These are phyloP conservation scores for Ehretia macrophylla DNA, from an alignment of 257 asterid genomes.

Conservation along the genomic window DNA sequence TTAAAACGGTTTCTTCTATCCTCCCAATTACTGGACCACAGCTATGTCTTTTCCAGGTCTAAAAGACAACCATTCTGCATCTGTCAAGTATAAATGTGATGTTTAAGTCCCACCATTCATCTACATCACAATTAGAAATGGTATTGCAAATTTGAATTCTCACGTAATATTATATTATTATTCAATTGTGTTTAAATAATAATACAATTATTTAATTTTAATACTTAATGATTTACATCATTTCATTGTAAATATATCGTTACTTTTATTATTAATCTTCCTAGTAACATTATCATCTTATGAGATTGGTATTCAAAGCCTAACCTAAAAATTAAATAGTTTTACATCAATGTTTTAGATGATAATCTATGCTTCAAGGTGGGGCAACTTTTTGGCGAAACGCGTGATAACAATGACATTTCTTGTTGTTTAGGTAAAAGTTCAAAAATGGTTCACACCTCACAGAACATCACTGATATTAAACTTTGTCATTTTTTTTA, in stretches of 20 bases:
- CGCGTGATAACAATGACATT: slow-evolving; percentile 48
- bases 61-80: slow-evolving; percentile 1
- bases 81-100: background rate
- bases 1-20: slow-evolving; percentile 15
- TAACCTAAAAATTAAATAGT: too few species aligned
- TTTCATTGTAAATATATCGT: too few species aligned
- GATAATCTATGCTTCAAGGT: slow-evolving; percentile 1
- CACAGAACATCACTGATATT: slow-evolving; percentile 9
- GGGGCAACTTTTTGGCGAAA: slow-evolving; percentile 26
- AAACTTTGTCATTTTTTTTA: slow-evolving; percentile 7
- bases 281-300: too few species aligned
- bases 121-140: too few species aligned
- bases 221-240: too few species aligned
- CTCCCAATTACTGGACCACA: slow-evolving; percentile 24
- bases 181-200: too few species aligned
- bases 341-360: background rate
- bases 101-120: too few species aligned
- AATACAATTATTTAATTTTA: too few species aligned
- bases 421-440: slow-evolving; percentile 29
- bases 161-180: too few species aligned
- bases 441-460: slow-evolving; percentile 6
- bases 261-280: too few species aligned
- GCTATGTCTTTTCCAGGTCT: background rate
- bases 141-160: too few species aligned
- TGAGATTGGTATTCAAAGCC: too few species aligned